Base-by-base conservation (phyloP, 805 yeast genomes). In the Saccharomycopsis javanensis region DNA sequence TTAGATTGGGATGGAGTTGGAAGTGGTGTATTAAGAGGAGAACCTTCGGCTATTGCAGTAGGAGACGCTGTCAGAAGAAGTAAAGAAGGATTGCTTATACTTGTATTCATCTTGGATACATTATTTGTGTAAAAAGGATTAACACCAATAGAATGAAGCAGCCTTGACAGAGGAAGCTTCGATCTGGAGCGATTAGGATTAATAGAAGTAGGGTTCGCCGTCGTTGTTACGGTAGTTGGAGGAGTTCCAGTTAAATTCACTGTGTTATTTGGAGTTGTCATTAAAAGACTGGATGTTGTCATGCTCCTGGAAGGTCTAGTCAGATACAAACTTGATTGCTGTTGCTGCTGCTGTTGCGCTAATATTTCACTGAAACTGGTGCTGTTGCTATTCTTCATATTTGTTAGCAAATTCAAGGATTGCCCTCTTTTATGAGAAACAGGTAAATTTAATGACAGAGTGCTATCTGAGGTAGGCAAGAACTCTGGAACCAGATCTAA, bases 401-500 rank as follows among this genome's bases (percentile, higher is more conserved):
- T 30, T 25, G 57, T 56, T 27, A 50, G 35, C 25, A 45, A 23
- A 25, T 51, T 42, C n/a, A 50, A 45, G 3, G 57, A 48, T n/a
- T 52, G 27, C 16, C 52, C 45, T 30, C 55, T 50, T 10, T 54
- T 50, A 15, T 54, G 42, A 23, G 38, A 20, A 50, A 31, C 30
- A 3, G 50, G 27, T 13, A 56, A 8, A 28, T 45, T 54, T 13
- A 51, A 15, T 8, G 58, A 57, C 25, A 16, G 31, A 2, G 57
- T 23, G 5, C 57, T 54, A 20, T 34, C 53, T 8, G 58, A 53
- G 7, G 54, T 23, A 38, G 58, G 27, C 18, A 54, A 33, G 15
- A 60, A 16, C 27, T 60, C 62, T 4, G 62, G 62, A 8, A 60
- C 62, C 34, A 38, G 42, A 4, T 60, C 61, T 23, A 60, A 42